Base-by-base conservation (phyloP, 169 alveolate species). In the Eimeria acervulina region DNA sequence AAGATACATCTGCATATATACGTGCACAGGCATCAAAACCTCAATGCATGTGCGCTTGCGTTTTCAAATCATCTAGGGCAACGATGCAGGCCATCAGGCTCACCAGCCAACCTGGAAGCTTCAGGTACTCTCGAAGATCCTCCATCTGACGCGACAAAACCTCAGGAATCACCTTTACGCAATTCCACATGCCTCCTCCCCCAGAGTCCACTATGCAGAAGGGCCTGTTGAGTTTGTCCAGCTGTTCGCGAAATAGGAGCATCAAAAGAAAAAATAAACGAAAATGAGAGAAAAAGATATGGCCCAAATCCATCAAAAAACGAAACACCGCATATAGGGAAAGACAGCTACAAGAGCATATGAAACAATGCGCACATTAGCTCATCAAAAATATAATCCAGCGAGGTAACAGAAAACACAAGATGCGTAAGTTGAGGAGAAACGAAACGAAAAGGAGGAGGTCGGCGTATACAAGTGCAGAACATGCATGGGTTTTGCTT, bases 51-150 rank as follows among this genome's bases (percentile, higher is more conserved):
- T 51, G 7, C 59, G 59, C 59, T 51, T 0, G 0, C 0, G 59
- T 17, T 51, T 10, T 1, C 15, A 51, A 1, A 10, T 0, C 59
- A 17, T 51, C 59, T 10, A 12, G 59, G 15, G 7, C 42, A 66
- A 26, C 13, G 44, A 33, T 70, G 0, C 44, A 36, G 17, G 1
- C 26, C 81, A 70, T 7, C 12, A 36, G 23, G 19, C 95, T 28
- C 52, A 90, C 95, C 90, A 90, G 15, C 95, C 95, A 90, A n/a
- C 95, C 78, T 42, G 89, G 42, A 6, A 90, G 90, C 26, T 90
- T 90, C n/a, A 90, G 80, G n/a, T 90, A 90, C 33, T 21, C 80
- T 3, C 90, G 89, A 19, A 90, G 90, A 23, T 90, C 89, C 5
- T 90, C 95, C 28, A 90, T 36, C 33, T 68, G 90, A 55, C 81